Evolutionary conservation across 441 rosid genomes (phyloP), one percentile per base, ranked within the genome.

Genomic region (Euphorbia corollata): DNA sequence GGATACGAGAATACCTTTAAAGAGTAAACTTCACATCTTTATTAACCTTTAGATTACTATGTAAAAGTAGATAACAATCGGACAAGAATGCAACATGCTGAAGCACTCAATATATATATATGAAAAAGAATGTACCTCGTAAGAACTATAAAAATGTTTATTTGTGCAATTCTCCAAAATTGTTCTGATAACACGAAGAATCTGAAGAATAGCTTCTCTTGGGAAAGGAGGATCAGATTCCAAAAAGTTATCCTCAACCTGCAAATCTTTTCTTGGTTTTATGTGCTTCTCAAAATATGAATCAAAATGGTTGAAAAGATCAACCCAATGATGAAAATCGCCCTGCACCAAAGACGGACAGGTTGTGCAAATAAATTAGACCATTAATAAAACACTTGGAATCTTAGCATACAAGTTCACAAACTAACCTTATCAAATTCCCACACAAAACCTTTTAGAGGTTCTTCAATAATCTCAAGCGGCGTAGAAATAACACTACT

Each of bases 301-400:
- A 83, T 89, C 99, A 76, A 94, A 94, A 78, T 91, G 83, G 81
- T 89, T 88, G 73, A 94, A 91, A 68, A 91, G 98, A 74, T 91
- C 98, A 76, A 87, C 90, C 99, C 99, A 94, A 27, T 94, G 99
- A 86, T 91, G 97, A 73, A 94, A 94, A 80, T 94, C 97, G 54
- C 99, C 99, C 99, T 94, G 87, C 76, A 78, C 2, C 54, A 80
- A 59, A 32, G 34, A 59, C 6, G 71, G 67, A 75, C 8, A 8
- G 41, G 9, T 24, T 30, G 6, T 10, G 51, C 73, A 68, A 74
- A 70, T 74, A 39, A 71, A 69, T 71, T 68, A 67, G 19, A 24
- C 3, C 13, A 48, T 13, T 8, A 38, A 38, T 18, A 43, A 43
- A 39, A 76, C 36, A 58, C 15, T 5, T 48, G 32, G 38, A 65